Conservation (phyloP, 352 stramenopile species). For the Phytophthora pini region DNA sequence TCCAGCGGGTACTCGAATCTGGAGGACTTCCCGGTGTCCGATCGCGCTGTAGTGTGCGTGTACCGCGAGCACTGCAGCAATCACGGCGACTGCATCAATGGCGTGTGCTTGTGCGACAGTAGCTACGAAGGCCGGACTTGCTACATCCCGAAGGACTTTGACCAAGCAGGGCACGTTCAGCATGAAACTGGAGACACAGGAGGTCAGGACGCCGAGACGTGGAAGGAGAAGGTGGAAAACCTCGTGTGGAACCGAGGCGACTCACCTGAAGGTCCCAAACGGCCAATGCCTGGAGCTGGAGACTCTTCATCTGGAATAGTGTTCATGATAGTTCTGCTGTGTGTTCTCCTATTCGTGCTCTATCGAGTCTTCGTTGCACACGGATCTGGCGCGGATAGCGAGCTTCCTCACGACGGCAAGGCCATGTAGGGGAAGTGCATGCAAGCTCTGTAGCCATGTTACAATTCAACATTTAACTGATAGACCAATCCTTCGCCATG, state of each 20-base stretch:
- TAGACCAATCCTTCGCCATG: constrained; percentile 13
- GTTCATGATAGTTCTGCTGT: constrained; percentile 52
- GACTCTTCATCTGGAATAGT: constrained; percentile 46
- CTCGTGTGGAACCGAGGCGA: constrained; percentile 59
- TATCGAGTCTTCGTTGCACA: constrained; percentile 47
- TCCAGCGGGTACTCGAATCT: constrained; percentile 56
- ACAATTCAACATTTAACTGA: constrained; percentile 23
- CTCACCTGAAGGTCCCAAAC: constrained; percentile 29
- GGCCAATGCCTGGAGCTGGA: constrained; percentile 27
- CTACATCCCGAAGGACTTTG: constrained; percentile 77
- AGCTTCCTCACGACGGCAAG: constrained; percentile 39
- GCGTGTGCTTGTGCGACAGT: constrained; percentile 71
- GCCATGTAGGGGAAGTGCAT: constrained; percentile 26
- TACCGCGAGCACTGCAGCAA: constrained; percentile 86
- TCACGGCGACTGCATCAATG: constrained; percentile 86
- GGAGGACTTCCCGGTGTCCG: constrained; percentile 43
- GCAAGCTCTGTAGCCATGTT: constrained; percentile 24
- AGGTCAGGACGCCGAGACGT: constrained; percentile 50
- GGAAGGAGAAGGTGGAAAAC: constrained; percentile 67
- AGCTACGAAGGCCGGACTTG: constrained; percentile 83
- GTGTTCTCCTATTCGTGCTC: constrained; percentile 45
- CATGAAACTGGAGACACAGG: constrained; percentile 33
- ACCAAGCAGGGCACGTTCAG: constrained; percentile 37
- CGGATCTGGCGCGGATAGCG: constrained; percentile 5
- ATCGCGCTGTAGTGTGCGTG: constrained; percentile 62